Evolutionary conservation across 768 basidiomycete genomes (phyloP).

Genomic region (Piloderma croceum): DNA sequence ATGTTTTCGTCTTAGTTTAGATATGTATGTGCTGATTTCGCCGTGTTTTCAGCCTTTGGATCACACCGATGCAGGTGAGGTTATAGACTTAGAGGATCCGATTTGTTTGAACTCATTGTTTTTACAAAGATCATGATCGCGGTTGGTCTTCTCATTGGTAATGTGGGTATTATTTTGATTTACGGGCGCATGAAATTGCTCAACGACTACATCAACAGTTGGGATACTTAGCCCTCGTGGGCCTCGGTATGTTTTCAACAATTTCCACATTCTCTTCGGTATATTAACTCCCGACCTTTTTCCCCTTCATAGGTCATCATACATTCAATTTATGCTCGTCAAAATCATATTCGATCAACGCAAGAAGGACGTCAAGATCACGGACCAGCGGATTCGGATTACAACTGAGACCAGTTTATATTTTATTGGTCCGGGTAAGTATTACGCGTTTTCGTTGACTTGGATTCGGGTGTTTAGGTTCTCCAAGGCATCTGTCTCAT

Average conservation of each 20-base stretch:
- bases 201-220: too few relatives aligned
- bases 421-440: too few relatives aligned
- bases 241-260: constrained; percentile 36
- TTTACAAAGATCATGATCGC: too few relatives aligned
- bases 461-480: constrained; percentile 29
- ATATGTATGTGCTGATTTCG: too few relatives aligned
- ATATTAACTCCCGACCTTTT: constrained; percentile 1
- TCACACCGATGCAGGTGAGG: too few relatives aligned
- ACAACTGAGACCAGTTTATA: constrained; percentile 44
- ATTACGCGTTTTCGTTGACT: not conserved
- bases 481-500: constrained; percentile 63
- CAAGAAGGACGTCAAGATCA: constrained; percentile 54
- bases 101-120: too few relatives aligned
- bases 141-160: too few relatives aligned
- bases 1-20: not conserved
- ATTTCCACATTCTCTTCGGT: constrained; percentile 4
- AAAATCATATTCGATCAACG: constrained; percentile 47
- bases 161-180: too few relatives aligned
- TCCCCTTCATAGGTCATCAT: constrained; percentile 37
- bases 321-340: constrained; percentile 47
- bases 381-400: constrained; percentile 61
- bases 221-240: constrained; percentile 66
- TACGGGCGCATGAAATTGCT: too few relatives aligned
- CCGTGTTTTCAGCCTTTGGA: too few relatives aligned
- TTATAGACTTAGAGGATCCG: too few relatives aligned